Evolutionary conservation across 1,284 basidiomycete species (phyloP).

Genomic region (Ceratobasidium papillatum): DNA sequence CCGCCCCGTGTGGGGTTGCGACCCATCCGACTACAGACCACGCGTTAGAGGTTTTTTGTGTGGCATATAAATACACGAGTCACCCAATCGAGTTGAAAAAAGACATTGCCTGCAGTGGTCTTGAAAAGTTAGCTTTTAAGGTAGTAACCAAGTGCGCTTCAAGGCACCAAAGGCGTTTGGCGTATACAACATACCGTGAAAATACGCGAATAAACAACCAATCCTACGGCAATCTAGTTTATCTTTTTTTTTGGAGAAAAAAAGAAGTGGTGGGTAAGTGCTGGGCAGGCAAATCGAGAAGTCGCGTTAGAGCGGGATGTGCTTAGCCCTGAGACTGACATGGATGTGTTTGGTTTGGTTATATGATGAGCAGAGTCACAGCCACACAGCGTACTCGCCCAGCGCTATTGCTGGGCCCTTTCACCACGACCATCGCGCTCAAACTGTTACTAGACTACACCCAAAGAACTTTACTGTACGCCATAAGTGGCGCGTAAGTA

Average conservation of each 20-base stretch:
- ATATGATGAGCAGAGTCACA: not conserved
- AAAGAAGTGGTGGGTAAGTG: not conserved
- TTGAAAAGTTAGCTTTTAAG: not conserved
- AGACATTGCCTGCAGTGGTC: not conserved
- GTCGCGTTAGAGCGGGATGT: not conserved
- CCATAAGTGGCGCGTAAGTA: slow-evolving; percentile 3
- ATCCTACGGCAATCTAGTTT: slow-evolving; percentile 21
- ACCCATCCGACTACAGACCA: slow-evolving; percentile 40
- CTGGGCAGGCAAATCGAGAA: not conserved
- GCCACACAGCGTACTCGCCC: not conserved
- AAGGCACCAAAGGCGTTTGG: not conserved
- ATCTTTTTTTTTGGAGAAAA: not conserved
- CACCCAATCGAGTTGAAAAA: slow-evolving; percentile 82
- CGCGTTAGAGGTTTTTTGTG: slow-evolving; percentile 7
- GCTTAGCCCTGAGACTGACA: not conserved
- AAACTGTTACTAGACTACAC: not conserved
- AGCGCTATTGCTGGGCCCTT: not conserved
- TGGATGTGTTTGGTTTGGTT: not conserved
- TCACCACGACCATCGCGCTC: not conserved
- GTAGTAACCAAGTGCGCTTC: not conserved
- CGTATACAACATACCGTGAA: not conserved
- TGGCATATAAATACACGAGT: slow-evolving; percentile 47
- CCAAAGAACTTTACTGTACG: not conserved
- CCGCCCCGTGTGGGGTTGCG: slow-evolving; percentile 57
- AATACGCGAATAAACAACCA: slow-evolving; percentile 7